Base-by-base conservation (phyloP, 192 early-diverging fungal genomes). In the Mortierella hygrophila region DNA sequence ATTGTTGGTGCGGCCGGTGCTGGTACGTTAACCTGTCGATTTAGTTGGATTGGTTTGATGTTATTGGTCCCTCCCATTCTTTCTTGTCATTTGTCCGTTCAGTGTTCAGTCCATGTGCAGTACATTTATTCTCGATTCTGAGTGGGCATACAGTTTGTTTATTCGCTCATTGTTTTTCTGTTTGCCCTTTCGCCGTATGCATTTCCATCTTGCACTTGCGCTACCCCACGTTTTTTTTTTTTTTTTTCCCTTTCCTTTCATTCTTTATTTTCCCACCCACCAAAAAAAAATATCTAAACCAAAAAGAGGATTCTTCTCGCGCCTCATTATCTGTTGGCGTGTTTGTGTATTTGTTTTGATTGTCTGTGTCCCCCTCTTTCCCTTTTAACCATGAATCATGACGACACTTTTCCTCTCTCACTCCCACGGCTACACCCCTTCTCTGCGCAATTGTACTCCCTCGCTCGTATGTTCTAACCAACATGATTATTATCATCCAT, bases 1-100 rank as follows among this genome's bases (percentile, higher is more conserved):
- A 89, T 94, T 26, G 90, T 94, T 73, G 91, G 92, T 38, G 78
- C 91, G 13, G 26, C 49, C 40, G 79, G 73, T 52, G 92, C 84
- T 60, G 89, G 90, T 89, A 77, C 78, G 82, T 68, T 68, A 52
- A n/a, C 7, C n/a, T 57, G 37, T 60, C 38, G 6, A 23, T 29
- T 65, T 60, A 16, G 9, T 23, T 26, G 1, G 13, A 15, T 15
- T 40, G 40, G 41, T 13, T 23, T 10, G 23, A 44, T n/a, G 2
- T 54, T 75, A 23, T 75, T 75, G 47, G 29, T 55, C 7, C 15
- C 35, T 23, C 38, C 68, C 29, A 5, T n/a, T 21, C 23, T 41
- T 13, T n/a, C 44, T 4, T 73, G 15, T 47, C 52, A 5, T 47
- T 52, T 18, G 16, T 52, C 18, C 16, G 49, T 52, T 21, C 49